phyloP scores from a whole-genome alignment of 352 stramenopile species.

The Pythium brachiatum region DNA sequence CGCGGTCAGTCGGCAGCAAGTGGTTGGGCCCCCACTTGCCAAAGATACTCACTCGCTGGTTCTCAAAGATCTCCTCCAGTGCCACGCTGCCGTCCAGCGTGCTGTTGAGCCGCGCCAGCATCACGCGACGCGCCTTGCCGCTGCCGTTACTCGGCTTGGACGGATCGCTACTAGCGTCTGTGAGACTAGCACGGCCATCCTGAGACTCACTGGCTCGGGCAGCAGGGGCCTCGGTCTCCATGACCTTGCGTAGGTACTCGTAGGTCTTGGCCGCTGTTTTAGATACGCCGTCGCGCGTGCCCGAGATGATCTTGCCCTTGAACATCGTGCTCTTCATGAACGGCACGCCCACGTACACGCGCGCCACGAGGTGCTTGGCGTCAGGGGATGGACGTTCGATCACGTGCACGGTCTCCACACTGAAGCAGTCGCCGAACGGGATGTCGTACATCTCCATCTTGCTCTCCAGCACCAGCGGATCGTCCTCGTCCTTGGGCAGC shows the following conservation, averaged over 20 bases:
- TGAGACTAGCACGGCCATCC: constrained; percentile 1
- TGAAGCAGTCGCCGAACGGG: constrained; percentile 79
- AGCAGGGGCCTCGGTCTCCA: constrained; percentile 12
- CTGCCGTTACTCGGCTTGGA: constrained; percentile 10
- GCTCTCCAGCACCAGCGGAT: constrained; percentile 55
- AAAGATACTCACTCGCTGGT: constrained; percentile 86
- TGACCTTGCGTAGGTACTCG: constrained; percentile 34
- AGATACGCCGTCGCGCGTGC: constrained; percentile 57
- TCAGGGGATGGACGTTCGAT: constrained; percentile 32
- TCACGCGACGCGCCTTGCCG: constrained; percentile 24
- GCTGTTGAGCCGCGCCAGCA: constrained; percentile 59
- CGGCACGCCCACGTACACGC: constrained; percentile 66
- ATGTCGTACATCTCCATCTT: constrained; percentile 75
- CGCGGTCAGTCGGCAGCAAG: constrained; percentile 72
- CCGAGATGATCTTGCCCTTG: constrained; percentile 80
- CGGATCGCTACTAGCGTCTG: background rate
- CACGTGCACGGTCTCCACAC: constrained; percentile 61
- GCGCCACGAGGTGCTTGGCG: constrained; percentile 36
- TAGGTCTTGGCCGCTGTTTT: constrained; percentile 59
- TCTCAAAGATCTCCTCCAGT: constrained; percentile 87
- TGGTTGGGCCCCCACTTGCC: constrained; percentile 86
- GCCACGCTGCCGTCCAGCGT: constrained; percentile 71
- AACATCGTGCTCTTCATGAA: constrained; percentile 87
- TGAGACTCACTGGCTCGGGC: constrained; percentile 1
- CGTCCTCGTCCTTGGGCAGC: constrained; percentile 41